Evolutionary conservation across 2,329 filamentous ascomycete species (phyloP), one percentile per base, ranked within the genome.

Genomic region (Chaetothyriales sp.): DNA sequence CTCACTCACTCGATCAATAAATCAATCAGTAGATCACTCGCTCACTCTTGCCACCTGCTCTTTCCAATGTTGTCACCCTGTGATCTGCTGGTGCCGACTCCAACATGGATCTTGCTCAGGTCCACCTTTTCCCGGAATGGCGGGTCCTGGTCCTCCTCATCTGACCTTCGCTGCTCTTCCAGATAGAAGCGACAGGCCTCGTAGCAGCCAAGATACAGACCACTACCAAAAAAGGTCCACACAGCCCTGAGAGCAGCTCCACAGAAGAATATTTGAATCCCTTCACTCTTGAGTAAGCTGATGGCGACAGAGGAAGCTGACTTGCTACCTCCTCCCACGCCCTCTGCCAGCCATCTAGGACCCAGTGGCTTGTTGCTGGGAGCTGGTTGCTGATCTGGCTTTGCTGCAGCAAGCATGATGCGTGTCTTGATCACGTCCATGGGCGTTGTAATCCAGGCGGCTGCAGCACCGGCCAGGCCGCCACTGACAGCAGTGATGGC

Each of bases 361-460:
- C 32, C 32, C 10, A 39, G 10, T 12, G 15, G 32, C 12, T 39
- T 39, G 12, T 53, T 57, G 5, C 53, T 51, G 5, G 51, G 44
- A 20, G 52, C 56, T 2, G 55, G 19, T 32, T 56, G 53, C 42
- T 46, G 26, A 28, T 57, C 51, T 18, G 47, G 53, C 42, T 46
- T 43, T 2, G 19, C 20, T 1, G 80, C 80, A 26, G 76, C 73
- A 22, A 95, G 71, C 88, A 94, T 95, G 67, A 94, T 84, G 47
- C 86, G 71, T 56, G 88, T 94, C 71, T 95, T 94, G 20, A 95
- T 77, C 8, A 94, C 86, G 65, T 95, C 89, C 50, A 88, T 79
- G 0, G 89, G 89, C 48, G 88, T 94, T 1, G 88, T 95, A n/a
- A 92, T 65, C 8, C 85, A 76, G 0, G 88, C 84, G 0, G 87